These are phyloP conservation scores for Erigeron canadensis DNA, from an alignment of 129 eudicot genomes.

Conservation along the genomic window DNA sequence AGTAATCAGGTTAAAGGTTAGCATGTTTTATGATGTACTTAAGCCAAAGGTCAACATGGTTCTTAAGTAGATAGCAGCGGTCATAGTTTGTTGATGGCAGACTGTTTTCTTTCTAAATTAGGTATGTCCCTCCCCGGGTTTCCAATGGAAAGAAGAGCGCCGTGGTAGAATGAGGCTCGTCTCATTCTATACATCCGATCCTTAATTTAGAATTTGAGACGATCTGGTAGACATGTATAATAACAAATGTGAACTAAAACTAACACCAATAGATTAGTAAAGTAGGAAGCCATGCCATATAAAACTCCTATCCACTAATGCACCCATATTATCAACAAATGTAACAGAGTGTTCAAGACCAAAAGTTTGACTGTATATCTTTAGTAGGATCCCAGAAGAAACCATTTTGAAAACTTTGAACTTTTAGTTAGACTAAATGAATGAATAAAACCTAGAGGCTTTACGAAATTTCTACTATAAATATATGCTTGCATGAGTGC, in stretches of 20 bases:
- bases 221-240: background rate
- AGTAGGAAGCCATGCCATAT: background rate
- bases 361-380: background rate
- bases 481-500: background rate
- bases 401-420: background rate
- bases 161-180: background rate
- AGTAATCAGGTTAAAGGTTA: too few species aligned
- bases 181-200: background rate
- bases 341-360: background rate
- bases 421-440: background rate
- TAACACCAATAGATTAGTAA: background rate
- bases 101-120: background rate
- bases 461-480: background rate
- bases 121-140: too few species aligned
- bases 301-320: background rate
- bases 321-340: conserved; percentile 2
- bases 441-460: background rate
- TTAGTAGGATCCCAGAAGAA: conserved; percentile 9
- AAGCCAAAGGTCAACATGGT: background rate
- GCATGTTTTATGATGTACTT: background rate
- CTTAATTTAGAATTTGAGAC: background rate
- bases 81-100: background rate
- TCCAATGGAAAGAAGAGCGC: background rate
- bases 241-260: too few species aligned
- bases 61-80: background rate